A percentile compares a stretch with the other conserved stretches of the same genome.
Conservation (phyloP, 2,329 filamentous ascomycete species). For the Chalaropsis ovoidea region DNA sequence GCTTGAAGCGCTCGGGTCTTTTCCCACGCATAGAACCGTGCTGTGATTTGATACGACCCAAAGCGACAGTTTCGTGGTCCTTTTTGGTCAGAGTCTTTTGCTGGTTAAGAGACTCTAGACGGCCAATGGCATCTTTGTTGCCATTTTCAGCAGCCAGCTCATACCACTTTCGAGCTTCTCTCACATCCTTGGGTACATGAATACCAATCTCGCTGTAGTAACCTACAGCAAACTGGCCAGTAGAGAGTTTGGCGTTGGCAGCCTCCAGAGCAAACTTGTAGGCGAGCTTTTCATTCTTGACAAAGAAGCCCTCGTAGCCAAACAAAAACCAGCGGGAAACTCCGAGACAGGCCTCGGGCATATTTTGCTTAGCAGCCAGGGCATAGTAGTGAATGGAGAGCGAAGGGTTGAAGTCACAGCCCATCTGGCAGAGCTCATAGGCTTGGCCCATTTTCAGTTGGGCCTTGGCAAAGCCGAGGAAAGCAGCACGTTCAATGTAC, state of each 20-base stretch:
- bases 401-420: constrained; percentile 88
- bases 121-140: constrained; percentile 74
- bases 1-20: constrained; percentile 44
- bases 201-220: constrained; percentile 98
- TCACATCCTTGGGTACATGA: constrained; percentile 70
- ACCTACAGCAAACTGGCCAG: constrained; percentile 89
- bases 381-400: constrained; percentile 93
- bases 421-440: constrained; percentile 86
- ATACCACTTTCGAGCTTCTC: constrained; percentile 82
- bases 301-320: constrained; percentile 81
- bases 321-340: constrained; percentile 99
- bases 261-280: constrained; percentile 85
- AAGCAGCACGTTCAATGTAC: constrained; percentile 94
- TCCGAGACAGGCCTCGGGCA: constrained; percentile 86
- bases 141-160: constrained; percentile 78
- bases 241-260: constrained; percentile 68
- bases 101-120: constrained; percentile 74
- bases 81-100: constrained; percentile 76
- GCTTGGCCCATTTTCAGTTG: constrained; percentile 95
- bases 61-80: constrained; percentile 85
- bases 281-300: constrained; percentile 90
- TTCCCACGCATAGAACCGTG: constrained; percentile 58
- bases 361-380: constrained; percentile 80
- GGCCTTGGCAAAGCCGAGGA: constrained; percentile 88
- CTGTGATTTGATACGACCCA: constrained; percentile 75